Conservation (phyloP, 805 yeast genomes). For the Starmerella tilneyi region DNA sequence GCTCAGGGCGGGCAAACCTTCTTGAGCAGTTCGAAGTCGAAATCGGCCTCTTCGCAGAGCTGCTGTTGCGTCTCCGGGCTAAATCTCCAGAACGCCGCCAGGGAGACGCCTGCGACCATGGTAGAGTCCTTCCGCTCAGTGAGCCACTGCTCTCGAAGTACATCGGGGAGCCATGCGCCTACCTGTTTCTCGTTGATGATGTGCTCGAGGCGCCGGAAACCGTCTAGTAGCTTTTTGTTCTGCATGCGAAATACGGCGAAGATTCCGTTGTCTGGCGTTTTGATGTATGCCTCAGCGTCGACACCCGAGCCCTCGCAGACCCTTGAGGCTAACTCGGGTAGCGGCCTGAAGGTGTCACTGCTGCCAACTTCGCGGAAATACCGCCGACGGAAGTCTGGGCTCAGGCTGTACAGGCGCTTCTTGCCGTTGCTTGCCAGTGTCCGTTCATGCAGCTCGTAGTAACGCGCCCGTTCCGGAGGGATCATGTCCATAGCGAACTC, state of each 20-base stretch:
- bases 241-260: constrained; percentile 21
- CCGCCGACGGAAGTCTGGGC: constrained; percentile 10
- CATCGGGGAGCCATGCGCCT: constrained; percentile 19
- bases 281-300: constrained; percentile 21
- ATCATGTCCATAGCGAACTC: constrained; percentile 10
- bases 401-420: constrained; percentile 1
- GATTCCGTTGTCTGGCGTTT: constrained; percentile 19
- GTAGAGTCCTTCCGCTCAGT: constrained; percentile 5
- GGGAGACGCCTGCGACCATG: constrained; percentile 17
- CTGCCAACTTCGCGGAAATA: constrained; percentile 11
- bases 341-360: constrained; percentile 15
- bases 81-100: constrained; percentile 16
- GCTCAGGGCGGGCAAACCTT: constrained; percentile 19
- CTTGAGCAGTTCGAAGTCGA: constrained; percentile 14
- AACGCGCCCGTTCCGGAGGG: neutral
- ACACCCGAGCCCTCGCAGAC: constrained; percentile 16
- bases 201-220: constrained; percentile 9
- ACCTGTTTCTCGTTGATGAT: constrained; percentile 14
- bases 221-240: constrained; percentile 16
- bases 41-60: constrained; percentile 16
- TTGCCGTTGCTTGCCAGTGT: constrained; percentile 1
- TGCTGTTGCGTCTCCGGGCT: constrained; percentile 11
- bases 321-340: constrained; percentile 16
- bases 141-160: constrained; percentile 11
- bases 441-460: constrained; percentile 7